A percentile compares a stretch with the other conserved stretches of the same genome.
Evolutionary conservation across 1,139 yeast genomes (phyloP).

Genomic region (Meyerozyma athensensis): DNA sequence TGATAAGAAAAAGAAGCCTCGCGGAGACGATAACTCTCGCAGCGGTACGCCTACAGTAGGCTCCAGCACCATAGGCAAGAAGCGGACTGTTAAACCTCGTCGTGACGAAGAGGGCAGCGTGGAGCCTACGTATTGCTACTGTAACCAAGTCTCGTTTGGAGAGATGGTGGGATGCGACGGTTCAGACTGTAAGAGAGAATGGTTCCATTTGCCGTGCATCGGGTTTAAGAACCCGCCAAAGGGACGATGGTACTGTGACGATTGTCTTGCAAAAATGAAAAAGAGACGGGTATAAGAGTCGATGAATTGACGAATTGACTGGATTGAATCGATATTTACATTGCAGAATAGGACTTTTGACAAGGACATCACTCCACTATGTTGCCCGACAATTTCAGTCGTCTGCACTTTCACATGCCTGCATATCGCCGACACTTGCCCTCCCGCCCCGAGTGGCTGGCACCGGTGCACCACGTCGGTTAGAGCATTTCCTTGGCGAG

Average conservation of each 20-base stretch:
- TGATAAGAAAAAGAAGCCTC: conserved; percentile 3
- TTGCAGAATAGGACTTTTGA: no score
- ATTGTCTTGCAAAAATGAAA: conserved; percentile 53
- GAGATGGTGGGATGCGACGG: conserved; percentile 99
- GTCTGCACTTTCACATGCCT: no score
- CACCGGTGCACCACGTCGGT: conserved; percentile 1
- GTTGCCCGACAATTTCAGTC: no score
- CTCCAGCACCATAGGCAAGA: conserved; percentile 18
- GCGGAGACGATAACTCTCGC: conserved; percentile 5
- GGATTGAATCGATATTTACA: no score
- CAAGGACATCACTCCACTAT: no score
- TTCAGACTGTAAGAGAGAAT: conserved; percentile 84
- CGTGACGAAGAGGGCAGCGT: conserved; percentile 20
- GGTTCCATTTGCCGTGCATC: conserved; percentile 97
- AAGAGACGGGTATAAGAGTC: conserved; percentile 13
- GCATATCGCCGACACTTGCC: no score
- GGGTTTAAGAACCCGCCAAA: conserved; percentile 87
- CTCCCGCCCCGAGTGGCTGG: not conserved
- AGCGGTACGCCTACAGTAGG: conserved; percentile 5
- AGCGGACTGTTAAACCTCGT: conserved; percentile 20
- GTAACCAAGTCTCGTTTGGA: conserved; percentile 95
- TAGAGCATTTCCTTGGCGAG: not conserved
- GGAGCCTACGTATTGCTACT: conserved; percentile 91
- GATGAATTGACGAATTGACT: no score
- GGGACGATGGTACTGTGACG: conserved; percentile 97